Evolutionary conservation across 192 early-diverging fungal species (phyloP), one percentile per base, ranked within the genome.

Genomic region (Podila horticola): DNA sequence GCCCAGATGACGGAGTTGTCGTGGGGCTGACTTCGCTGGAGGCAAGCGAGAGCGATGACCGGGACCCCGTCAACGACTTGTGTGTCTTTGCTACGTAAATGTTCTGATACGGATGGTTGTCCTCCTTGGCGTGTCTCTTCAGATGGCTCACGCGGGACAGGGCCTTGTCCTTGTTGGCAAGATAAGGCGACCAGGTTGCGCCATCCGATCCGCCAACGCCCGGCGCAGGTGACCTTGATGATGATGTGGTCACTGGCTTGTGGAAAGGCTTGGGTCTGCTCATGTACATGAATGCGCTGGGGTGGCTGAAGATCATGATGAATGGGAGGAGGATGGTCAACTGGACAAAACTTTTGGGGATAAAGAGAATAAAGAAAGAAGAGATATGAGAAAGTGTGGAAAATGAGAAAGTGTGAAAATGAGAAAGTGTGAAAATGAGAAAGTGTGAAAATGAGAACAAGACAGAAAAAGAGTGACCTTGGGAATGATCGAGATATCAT

Each of bases 251-350:
- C 13, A 26, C 24, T 20, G 52, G 24, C n/a, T 22, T 55, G 52
- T 24, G 8, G 7, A 6, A 20, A 38, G 60, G n/a, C 59, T 26
- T 45, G 63, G 62, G 52, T 59, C 72, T 30, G 71, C 52, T 36
- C 30, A 65, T 12, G 61, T 38, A 28, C 50, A 81, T 55, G n/a
- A 24, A 55, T 4, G 77, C 66, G 45, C 66, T 69, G 13, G 77
- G 67, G 33, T 81, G 77, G 29, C 67, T 73, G 71, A 65, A 81
- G 26, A 81, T 60, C 77, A 81, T 81, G 13, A 5, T 20, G 17
- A 24, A 17, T 55, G 24, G 52, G 20, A 10, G 20, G 52, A 10
- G 52, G 20, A 26, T 55, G 52, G 20, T 55, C 24, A 24, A n/a
- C n/a, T 69, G 67, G 20, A 48, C 11, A 20, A 8, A 26, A 24